Conservation (phyloP, 1,284 basidiomycete species). For the Tilletia caries region DNA sequence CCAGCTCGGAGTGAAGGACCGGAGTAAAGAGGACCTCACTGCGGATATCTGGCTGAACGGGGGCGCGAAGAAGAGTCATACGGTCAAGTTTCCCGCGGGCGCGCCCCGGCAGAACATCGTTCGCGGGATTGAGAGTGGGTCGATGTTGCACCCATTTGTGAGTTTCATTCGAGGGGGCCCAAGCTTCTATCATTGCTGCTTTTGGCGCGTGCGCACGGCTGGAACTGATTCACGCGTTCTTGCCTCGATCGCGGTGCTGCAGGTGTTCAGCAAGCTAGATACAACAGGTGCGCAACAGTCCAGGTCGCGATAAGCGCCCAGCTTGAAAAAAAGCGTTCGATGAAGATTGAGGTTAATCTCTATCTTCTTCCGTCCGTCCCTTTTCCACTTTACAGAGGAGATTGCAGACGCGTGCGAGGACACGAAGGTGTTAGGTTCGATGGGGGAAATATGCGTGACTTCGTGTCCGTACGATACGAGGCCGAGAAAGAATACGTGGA, state of each 20-base stretch:
- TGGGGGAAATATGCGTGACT: not conserved
- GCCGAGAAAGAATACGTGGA: not conserved
- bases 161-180: not conserved
- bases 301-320: not conserved
- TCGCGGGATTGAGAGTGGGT: not conserved
- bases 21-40: not conserved
- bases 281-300: not conserved
- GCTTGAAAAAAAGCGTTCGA: too few relatives aligned
- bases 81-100: constrained; percentile 1
- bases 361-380: not conserved
- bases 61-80: not conserved
- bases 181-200: too few relatives aligned
- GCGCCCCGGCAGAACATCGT: not conserved
- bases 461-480: not conserved
- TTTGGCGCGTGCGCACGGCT: too few relatives aligned
- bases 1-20: not conserved
- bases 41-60: constrained; percentile 3
- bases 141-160: constrained; percentile 3
- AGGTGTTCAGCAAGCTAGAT: not conserved
- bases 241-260: not conserved
- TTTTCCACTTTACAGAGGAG: not conserved
- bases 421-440: not conserved
- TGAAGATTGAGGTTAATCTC: too few relatives aligned
- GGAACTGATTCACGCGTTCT: not conserved
- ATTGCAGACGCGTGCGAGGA: constrained; percentile 6